Percentiles rank a stretch among this genome's conserved stretches.
phyloP scores from a whole-genome alignment of 345 rosid genomes.

The Citrus trifoliata region DNA sequence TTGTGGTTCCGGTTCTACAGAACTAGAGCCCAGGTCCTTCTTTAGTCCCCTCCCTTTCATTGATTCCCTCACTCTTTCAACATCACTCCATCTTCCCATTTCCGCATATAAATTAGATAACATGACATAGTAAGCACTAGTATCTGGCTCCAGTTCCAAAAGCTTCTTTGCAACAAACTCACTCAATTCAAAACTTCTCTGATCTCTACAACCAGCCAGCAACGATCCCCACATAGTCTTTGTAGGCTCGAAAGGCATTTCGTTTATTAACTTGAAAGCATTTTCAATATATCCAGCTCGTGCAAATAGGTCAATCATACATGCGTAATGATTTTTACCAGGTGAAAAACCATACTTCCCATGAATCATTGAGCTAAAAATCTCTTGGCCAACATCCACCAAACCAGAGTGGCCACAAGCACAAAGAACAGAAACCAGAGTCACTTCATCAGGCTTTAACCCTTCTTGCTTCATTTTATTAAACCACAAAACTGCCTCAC shows the following conservation, averaged over 20 bases:
- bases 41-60: slow-evolving; percentile 40
- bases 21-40: slow-evolving; percentile 43
- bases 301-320: slow-evolving; percentile 45
- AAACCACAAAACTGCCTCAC: slow-evolving; percentile 47
- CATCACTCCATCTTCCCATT: slow-evolving; percentile 54
- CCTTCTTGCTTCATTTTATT: slow-evolving; percentile 44
- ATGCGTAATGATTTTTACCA: slow-evolving; percentile 43
- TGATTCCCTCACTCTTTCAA: slow-evolving; percentile 30
- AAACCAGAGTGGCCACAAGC: slow-evolving; percentile 58
- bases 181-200: slow-evolving; percentile 40
- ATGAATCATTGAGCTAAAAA: slow-evolving; percentile 35
- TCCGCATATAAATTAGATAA: slow-evolving; percentile 45
- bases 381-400: slow-evolving; percentile 32
- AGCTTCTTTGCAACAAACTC: slow-evolving; percentile 48
- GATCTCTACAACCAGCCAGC: slow-evolving; percentile 36
- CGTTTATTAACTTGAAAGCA: slow-evolving; percentile 32
- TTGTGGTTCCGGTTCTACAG: slow-evolving; percentile 18
- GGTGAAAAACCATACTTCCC: slow-evolving; percentile 48
- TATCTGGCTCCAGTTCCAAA: slow-evolving; percentile 47
- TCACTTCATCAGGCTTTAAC: slow-evolving; percentile 36
- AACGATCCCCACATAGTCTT: slow-evolving; percentile 56
- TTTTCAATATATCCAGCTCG: slow-evolving; percentile 39
- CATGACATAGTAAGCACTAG: slow-evolving; percentile 35
- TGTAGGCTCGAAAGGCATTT: slow-evolving; percentile 51
- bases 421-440: slow-evolving; percentile 43